Base-by-base conservation (phyloP, 768 basidiomycete genomes). In the Naganishia antarctica region DNA sequence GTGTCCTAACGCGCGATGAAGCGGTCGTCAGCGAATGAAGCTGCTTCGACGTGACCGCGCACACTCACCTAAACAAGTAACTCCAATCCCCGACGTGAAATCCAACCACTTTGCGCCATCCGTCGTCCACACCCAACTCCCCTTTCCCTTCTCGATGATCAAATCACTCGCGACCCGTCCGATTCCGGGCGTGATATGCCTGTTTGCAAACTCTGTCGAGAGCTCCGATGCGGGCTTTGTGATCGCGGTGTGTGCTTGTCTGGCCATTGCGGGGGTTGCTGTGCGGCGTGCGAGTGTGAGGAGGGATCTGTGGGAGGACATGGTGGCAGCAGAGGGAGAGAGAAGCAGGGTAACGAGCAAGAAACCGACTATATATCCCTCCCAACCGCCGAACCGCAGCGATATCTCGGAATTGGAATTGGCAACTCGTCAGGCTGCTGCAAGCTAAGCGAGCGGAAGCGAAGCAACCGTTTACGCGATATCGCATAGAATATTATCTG, bases 31-130 rank as follows among this genome's bases (percentile, higher is more conserved):
- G 82, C 74, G 88, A 90, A 74, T 96, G 91, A 90, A 91, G 12
- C 90, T 90, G 69, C 84, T 82, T 26, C 9, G n/a, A 11, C 6
- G 23, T 26, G 9, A 31, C 11, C 31, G 18, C 53, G 15, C 12
- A 12, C 32, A 63, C 88, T 89, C 90, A 57, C 53, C 53, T 18
- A 93, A 82, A 75, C 84, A 86, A 1, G 89, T 89, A 1, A 94
- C 91, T 29, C 89, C 71, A 59, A 76, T 93, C 11, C 91, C 91
- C 71, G 83, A 84, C 12, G 88, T 91, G 71, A 93, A 92, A 75
- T 96, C 92, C 53, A 96, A 81, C 73, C 88, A 73, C 70, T 81
- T 83, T 64, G 83, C 81, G 3, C 90, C 91, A 67, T 90, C 86
- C 37, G 85, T 82, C 57, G 86, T 85, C 31, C 80, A 79, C 59